Conservation (phyloP, 345 rosid genomes). For the Limnanthes douglasii region DNA sequence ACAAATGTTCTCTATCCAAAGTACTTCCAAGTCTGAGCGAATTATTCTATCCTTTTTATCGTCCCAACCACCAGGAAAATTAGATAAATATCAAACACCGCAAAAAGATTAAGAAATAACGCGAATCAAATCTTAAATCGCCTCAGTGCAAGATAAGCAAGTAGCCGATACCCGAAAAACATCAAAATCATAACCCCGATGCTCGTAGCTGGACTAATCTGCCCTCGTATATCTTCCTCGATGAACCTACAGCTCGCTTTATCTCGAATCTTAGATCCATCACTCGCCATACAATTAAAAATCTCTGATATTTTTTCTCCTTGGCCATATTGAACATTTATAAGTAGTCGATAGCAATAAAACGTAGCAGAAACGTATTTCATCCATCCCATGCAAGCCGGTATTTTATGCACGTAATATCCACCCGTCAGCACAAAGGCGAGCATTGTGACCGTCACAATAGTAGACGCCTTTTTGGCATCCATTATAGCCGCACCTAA, state of each 20-base stretch:
- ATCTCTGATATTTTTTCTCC: slow-evolving; percentile 27
- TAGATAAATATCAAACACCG: too few species aligned
- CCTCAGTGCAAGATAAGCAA: slow-evolving; percentile 75
- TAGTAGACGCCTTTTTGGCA: slow-evolving; percentile 76
- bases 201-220: slow-evolving; percentile 33
- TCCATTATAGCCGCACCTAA: slow-evolving; percentile 86
- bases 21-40: too few species aligned
- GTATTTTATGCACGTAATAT: slow-evolving; percentile 71
- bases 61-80: too few species aligned
- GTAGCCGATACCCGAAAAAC: slow-evolving; percentile 67
- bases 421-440: slow-evolving; percentile 84
- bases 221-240: slow-evolving; percentile 51
- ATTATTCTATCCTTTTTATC: too few species aligned
- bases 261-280: background rate
- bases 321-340: slow-evolving; percentile 46
- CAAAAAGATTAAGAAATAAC: too few species aligned
- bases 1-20: too few species aligned
- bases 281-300: slow-evolving; percentile 27
- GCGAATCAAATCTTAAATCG: too few species aligned
- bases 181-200: slow-evolving; percentile 33
- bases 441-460: slow-evolving; percentile 74
- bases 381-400: slow-evolving; percentile 57
- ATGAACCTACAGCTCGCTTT: slow-evolving; percentile 35
- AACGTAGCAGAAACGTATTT: slow-evolving; percentile 65
- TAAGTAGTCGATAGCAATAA: slow-evolving; percentile 53